phyloP scores from a whole-genome alignment of 805 yeast species.

The Grigorovia humatica region DNA sequence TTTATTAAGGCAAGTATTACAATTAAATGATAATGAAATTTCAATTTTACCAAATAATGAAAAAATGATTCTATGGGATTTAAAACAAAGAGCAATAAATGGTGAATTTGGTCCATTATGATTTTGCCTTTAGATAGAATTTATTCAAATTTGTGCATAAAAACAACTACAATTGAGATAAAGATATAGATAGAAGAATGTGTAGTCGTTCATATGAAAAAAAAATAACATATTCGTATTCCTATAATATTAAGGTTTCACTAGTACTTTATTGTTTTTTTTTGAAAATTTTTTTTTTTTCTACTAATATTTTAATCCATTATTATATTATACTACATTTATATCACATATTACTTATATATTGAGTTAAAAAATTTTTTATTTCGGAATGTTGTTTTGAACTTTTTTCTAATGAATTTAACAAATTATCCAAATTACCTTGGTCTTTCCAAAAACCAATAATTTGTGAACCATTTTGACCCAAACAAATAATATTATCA shows the following conservation, averaged over 20 bases:
- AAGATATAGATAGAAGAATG: no score
- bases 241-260: no score
- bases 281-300: no score
- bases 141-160: no score
- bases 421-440: conserved; percentile 13
- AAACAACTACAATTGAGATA: no score
- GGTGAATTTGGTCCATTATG: conserved; percentile 25
- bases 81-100: conserved; percentile 27
- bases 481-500: conserved; percentile 39
- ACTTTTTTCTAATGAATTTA: not conserved
- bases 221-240: no score
- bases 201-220: no score
- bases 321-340: no score
- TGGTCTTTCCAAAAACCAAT: conserved; percentile 50
- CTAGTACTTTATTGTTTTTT: no score
- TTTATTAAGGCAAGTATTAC: conserved; percentile 42
- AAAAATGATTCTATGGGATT: conserved; percentile 30
- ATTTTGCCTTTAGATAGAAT: not conserved
- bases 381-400: not conserved
- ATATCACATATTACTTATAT: not conserved
- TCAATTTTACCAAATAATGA: conserved; percentile 42
- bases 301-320: no score
- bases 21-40: conserved; percentile 43
- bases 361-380: not conserved
- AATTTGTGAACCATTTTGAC: conserved; percentile 46